Conservation (phyloP, 2,329 filamentous ascomycete genomes). For the Podosphaera xanthii region DNA sequence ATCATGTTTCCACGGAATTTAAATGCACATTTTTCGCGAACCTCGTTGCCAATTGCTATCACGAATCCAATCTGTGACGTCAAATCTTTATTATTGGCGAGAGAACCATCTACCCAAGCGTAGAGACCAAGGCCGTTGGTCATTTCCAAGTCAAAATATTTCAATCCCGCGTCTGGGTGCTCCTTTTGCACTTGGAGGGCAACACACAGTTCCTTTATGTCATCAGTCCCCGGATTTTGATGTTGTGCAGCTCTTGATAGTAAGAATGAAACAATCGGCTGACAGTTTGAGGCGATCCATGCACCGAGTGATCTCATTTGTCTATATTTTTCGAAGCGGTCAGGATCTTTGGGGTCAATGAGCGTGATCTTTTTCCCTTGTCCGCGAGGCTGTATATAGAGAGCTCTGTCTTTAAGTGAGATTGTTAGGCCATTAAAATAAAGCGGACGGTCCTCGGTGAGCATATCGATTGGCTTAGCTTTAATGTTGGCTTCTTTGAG, state of each 20-base stretch:
- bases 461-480: background rate
- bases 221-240: background rate
- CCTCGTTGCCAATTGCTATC: background rate
- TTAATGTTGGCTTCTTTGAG: too few relatives aligned
- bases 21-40: background rate
- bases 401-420: background rate
- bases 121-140: background rate
- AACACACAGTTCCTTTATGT: background rate
- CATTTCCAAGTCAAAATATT: background rate
- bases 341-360: background rate
- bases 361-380: background rate
- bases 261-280: background rate
- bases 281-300: background rate
- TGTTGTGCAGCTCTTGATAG: background rate
- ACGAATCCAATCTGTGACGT: background rate
- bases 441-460: background rate
- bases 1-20: background rate
- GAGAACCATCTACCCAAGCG: background rate
- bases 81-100: background rate
- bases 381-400: background rate
- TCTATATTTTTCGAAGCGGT: background rate
- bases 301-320: background rate
- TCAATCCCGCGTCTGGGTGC: background rate
- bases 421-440: background rate
- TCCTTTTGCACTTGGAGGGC: background rate